Evolutionary conservation across 305 asterid genomes (phyloP).

Genomic region (Rubia peregrina): DNA sequence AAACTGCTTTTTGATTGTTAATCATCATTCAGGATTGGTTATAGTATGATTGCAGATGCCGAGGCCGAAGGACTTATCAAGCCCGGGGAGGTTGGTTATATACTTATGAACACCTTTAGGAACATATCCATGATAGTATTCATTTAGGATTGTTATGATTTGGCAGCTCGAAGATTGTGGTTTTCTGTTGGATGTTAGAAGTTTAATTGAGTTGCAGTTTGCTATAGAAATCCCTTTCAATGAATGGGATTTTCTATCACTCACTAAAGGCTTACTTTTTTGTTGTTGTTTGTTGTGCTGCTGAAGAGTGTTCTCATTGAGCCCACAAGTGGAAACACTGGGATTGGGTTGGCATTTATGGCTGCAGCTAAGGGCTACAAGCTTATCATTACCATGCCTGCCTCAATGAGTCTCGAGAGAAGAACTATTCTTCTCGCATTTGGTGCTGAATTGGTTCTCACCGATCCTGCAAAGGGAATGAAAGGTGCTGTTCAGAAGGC

Average conservation of each 20-base stretch:
- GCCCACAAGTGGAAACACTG: slow-evolving; percentile 92
- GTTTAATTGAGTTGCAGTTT: neutral
- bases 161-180: neutral
- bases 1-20: neutral
- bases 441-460: slow-evolving; percentile 84
- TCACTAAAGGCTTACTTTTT: slow-evolving; percentile 10
- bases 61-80: slow-evolving; percentile 65
- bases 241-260: slow-evolving; percentile 1
- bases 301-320: slow-evolving; percentile 76
- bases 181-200: neutral
- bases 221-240: neutral
- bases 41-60: slow-evolving; percentile 88
- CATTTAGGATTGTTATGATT: neutral
- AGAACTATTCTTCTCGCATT: slow-evolving; percentile 75
- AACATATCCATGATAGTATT: neutral
- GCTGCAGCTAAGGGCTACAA: slow-evolving; percentile 90
- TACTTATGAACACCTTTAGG: neutral
- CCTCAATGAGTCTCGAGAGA: slow-evolving; percentile 81
- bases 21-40: slow-evolving; percentile 53
- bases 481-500: slow-evolving; percentile 71
- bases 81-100: slow-evolving; percentile 65
- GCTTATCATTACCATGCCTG: slow-evolving; percentile 84
- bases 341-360: slow-evolving; percentile 88
- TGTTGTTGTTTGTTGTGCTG: slow-evolving; percentile 9
- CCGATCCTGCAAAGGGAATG: slow-evolving; percentile 84